A percentile compares a stretch with the other conserved stretches of the same genome.
phyloP scores from a whole-genome alignment of 139 green algal genomes.

The Zygnema circumcarinatum region DNA sequence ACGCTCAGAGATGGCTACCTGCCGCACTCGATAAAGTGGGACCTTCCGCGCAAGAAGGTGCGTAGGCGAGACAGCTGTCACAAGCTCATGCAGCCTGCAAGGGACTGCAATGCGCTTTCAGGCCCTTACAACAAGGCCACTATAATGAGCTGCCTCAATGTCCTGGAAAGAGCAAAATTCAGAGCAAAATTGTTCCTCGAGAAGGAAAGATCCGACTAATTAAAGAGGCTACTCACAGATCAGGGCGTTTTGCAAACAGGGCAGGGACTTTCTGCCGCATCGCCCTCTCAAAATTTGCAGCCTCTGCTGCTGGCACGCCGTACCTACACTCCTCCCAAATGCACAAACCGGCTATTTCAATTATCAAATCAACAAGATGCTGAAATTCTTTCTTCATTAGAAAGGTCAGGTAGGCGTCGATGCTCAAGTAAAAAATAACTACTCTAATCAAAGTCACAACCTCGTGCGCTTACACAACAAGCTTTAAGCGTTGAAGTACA shows the following conservation, averaged over 20 bases:
- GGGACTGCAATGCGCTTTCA: background rate
- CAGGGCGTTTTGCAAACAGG: conserved; percentile 36
- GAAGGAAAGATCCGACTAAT: too few relatives aligned
- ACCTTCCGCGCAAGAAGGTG: conserved; percentile 33
- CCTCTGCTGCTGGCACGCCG: conserved; percentile 10
- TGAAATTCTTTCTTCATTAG: too few relatives aligned
- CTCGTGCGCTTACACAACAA: too few relatives aligned
- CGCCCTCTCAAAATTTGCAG: conserved; percentile 38
- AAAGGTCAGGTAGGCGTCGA: too few relatives aligned
- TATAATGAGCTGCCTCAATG: too few relatives aligned
- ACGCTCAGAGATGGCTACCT: too few relatives aligned
- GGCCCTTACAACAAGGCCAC: too few relatives aligned
- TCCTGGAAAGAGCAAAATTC: too few relatives aligned
- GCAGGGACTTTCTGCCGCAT: conserved; percentile 35
- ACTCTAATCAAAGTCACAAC: too few relatives aligned
- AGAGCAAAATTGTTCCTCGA: too few relatives aligned
- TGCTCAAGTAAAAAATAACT: too few relatives aligned
- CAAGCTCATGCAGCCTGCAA: conserved; percentile 34
- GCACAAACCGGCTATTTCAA: background rate
- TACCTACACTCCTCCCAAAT: conserved; percentile 22
- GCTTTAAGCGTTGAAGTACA: too few relatives aligned
- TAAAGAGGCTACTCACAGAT: conserved; percentile 43
- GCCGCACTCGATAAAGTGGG: conserved; percentile 17
- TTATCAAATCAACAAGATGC: background rate
- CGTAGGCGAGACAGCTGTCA: conserved; percentile 29